Evolutionary conservation across 2,329 filamentous ascomycete species (phyloP).

Genomic region (Blastomyces gilchristii): DNA sequence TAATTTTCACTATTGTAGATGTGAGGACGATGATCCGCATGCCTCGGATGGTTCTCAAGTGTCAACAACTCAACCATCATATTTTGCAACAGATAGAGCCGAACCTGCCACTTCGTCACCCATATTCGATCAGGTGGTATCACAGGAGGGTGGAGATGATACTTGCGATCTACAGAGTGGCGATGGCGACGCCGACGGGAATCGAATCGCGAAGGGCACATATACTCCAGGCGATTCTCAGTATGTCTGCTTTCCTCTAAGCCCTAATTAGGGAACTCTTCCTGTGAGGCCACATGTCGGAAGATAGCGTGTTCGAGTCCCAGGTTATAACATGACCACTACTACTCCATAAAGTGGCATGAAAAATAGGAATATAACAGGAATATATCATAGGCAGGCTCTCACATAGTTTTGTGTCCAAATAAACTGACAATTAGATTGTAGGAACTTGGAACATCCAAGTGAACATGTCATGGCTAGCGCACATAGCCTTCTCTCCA

Average conservation of each 20-base stretch:
- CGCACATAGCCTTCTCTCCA: not conserved
- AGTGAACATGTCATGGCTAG: not conserved
- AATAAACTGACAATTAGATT: not conserved
- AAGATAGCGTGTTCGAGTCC: not conserved
- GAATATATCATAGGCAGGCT: not conserved
- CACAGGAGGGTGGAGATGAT: not conserved
- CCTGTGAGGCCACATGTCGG: not conserved
- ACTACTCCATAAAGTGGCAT: not conserved
- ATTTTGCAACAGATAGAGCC: not conserved
- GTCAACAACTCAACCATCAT: not conserved
- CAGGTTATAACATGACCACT: not conserved
- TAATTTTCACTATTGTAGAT: not conserved
- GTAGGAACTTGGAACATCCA: not conserved
- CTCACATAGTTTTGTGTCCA: not conserved
- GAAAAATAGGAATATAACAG: not conserved
- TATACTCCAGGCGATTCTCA: not conserved
- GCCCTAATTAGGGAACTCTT: too few species aligned
- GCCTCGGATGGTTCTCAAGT: not conserved
- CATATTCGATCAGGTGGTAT: not conserved
- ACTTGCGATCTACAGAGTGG: not conserved
- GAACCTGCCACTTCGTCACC: not conserved
- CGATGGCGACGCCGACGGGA: not conserved
- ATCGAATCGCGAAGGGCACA: too few species aligned
- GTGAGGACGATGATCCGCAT: conserved; percentile 4
- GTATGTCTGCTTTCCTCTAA: not conserved